Base-by-base conservation (phyloP, 306 rosid genomes). In the Dalbergia cochinchinensis region DNA sequence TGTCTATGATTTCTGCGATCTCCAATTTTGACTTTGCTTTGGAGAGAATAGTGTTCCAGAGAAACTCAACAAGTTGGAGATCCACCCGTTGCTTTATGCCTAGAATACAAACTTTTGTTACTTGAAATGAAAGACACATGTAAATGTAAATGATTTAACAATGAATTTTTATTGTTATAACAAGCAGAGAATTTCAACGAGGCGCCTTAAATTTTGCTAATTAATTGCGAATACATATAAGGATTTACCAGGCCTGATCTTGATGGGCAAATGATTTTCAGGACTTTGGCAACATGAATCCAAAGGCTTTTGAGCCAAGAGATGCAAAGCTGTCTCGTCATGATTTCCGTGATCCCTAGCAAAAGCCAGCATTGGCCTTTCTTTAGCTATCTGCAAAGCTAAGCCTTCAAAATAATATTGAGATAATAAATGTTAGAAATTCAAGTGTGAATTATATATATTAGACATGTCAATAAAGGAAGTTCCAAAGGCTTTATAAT, bases 271-370 rank as follows among this genome's bases (percentile, higher is more conserved):
- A 20, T 39, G 54, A n/a, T 62, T 63, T 45, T 57, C 41, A 19
- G 8, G 10, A 34, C 12, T 8, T 8, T 76, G 74, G 18, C 68
- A 42, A 31, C 63, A 39, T 65, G 41, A 70, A 53, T 77, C 77
- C 34, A 14, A 34, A 39, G 78, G 65, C 15, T 15, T 12, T 50
- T 63, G 62, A 60, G 87, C 84, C 69, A 79, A 47, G 5, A 79
- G 34, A 79, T 84, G 84, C 65, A 84, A 79, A 19, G 74, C 87
- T 8, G 78, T 79, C 7, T 51, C 63, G 0, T 73, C 31, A 26
- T 20, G 0, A 20, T 20, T 0, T 1, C 0, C 59, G 15, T 26
- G 1, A 26, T 83, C 68, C 3, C 50, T 62, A 31, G 71, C 69
- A 2, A 74, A 74, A 26, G 84, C 84, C 4, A 83, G 57, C 0